Evolutionary conservation across 345 rosid species (phyloP).

Genomic region (Alliaria petiolata): DNA sequence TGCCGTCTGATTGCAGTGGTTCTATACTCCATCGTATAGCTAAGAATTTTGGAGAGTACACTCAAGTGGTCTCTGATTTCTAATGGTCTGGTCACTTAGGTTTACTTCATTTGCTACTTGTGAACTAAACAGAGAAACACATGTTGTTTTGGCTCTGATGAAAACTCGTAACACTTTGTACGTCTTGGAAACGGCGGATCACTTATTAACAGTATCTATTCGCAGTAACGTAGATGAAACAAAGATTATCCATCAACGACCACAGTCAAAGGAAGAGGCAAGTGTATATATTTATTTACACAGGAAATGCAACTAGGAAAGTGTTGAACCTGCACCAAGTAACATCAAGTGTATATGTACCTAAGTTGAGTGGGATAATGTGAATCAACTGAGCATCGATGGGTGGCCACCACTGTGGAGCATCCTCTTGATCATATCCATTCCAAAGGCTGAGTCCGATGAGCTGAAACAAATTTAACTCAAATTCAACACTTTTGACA

Average conservation of each 20-base stretch:
- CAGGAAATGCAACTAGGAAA: not conserved
- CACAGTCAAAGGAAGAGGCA: not conserved
- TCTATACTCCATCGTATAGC: too few relatives aligned
- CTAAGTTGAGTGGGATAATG: not conserved
- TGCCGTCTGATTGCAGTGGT: too few relatives aligned
- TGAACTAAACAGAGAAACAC: not conserved
- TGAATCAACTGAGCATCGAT: conserved; percentile 71
- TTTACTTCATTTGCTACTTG: not conserved
- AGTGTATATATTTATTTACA: conserved; percentile 10
- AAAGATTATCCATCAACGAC: not conserved
- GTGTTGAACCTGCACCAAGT: not conserved
- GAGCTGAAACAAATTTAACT: conserved; percentile 50
- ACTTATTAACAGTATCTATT: not conserved
- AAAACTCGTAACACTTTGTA: not conserved
- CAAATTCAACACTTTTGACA: conserved; percentile 2
- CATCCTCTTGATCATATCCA: conserved; percentile 93
- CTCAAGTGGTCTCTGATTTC: too few relatives aligned
- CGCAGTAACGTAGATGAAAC: not conserved
- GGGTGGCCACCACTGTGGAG: conserved; percentile 96
- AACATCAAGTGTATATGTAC: conserved; percentile 3
- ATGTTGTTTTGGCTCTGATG: not conserved
- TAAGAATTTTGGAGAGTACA: too few relatives aligned
- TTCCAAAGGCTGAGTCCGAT: conserved; percentile 92
- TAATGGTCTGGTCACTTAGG: not conserved
- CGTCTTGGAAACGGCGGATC: not conserved